These are phyloP conservation scores for Dactylellina sp. DNA, from an alignment of 2,329 filamentous ascomycete species.

Conservation along the genomic window DNA sequence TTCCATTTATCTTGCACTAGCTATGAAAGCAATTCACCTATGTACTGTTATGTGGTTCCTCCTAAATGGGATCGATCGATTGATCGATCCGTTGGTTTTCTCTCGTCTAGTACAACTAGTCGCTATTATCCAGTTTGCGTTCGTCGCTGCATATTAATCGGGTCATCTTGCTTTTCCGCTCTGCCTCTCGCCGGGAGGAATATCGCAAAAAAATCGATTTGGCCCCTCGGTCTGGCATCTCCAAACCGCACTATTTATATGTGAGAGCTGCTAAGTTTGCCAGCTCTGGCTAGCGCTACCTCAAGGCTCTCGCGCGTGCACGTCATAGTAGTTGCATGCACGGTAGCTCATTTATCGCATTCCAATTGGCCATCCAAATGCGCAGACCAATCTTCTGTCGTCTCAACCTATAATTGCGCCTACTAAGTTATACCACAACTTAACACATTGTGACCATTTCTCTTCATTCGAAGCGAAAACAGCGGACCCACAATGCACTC, in stretches of 20 bases:
- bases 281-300: conserved; percentile 27
- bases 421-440: conserved; percentile 19
- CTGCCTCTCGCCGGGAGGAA: background rate
- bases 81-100: conserved; percentile 15
- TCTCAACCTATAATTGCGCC: conserved; percentile 32
- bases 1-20: conserved; percentile 1
- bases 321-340: conserved; percentile 34
- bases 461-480: conserved; percentile 26
- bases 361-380: conserved; percentile 25
- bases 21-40: too few relatives aligned
- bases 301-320: conserved; percentile 30
- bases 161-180: background rate
- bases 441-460: conserved; percentile 13
- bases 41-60: conserved; percentile 11
- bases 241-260: conserved; percentile 25
- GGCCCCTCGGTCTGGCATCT: too few relatives aligned
- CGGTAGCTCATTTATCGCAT: conserved; percentile 19
- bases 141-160: background rate
- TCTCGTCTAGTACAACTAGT: background rate
- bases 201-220: too few relatives aligned
- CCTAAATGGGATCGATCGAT: conserved; percentile 37
- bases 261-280: conserved; percentile 27
- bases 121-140: background rate
- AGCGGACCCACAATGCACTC: conserved; percentile 2
- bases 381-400: conserved; percentile 27